Evolutionary conservation across 2,329 filamentous ascomycete species (phyloP).

Genomic region (Cryphonectria parasitica): DNA sequence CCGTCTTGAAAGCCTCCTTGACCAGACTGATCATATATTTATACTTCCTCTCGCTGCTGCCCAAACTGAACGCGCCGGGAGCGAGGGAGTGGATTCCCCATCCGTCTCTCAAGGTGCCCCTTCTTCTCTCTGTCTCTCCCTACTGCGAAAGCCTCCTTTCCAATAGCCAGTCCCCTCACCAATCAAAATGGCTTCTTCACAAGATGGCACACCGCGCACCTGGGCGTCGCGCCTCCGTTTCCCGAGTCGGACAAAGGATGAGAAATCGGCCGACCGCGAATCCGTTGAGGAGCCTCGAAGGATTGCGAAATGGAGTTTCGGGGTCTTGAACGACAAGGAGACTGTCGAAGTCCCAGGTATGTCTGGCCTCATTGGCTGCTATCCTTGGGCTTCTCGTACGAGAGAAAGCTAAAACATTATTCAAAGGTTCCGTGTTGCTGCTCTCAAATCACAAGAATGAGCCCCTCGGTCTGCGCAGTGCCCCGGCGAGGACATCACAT

Average conservation of each 20-base stretch:
- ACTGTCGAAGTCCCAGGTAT: slow-evolving; percentile 88
- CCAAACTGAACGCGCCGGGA: too few relatives aligned
- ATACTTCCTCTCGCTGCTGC: too few relatives aligned
- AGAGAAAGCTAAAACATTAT: neutral
- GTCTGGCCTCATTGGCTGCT: slow-evolving; percentile 30
- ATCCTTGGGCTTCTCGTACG: too few relatives aligned
- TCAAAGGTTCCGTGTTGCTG: slow-evolving; percentile 60
- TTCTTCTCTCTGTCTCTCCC: too few relatives aligned
- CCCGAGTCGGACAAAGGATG: neutral
- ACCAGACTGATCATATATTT: too few relatives aligned
- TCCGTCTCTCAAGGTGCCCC: too few relatives aligned
- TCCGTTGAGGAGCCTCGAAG: slow-evolving; percentile 17
- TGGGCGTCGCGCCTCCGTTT: slow-evolving; percentile 21
- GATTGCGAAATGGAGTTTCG: slow-evolving; percentile 62
- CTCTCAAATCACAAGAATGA: slow-evolving; percentile 60
- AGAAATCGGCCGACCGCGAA: neutral
- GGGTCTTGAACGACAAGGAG: slow-evolving; percentile 79
- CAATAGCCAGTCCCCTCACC: neutral
- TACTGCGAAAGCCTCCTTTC: neutral
- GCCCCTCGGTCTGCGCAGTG: slow-evolving; percentile 61
- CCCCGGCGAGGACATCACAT: slow-evolving; percentile 60
- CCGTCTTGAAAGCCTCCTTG: too few relatives aligned
- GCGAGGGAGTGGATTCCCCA: neutral
- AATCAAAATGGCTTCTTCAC: slow-evolving; percentile 14
- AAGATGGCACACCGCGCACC: slow-evolving; percentile 4